Base-by-base conservation (phyloP, 306 rosid genomes). In the Oemleria cerasiformis region DNA sequence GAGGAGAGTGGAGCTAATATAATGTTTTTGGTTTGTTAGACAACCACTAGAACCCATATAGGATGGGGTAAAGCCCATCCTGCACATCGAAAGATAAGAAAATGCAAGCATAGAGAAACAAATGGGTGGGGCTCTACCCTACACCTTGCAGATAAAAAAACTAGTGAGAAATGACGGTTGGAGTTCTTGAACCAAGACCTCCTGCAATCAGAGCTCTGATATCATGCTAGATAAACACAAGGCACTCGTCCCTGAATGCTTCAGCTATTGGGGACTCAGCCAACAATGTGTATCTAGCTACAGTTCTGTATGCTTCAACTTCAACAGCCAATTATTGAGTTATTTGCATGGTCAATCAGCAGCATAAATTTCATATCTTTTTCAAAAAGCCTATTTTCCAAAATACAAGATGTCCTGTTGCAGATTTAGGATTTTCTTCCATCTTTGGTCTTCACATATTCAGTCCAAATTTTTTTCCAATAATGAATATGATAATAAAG, bases 361-460 rank as follows among this genome's bases (percentile, higher is more conserved):
- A 45, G 56, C 70, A 45, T 47, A 39, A 65, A 16, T 7, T 19
- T 19, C 51, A 63, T 43, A 20, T 64, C 19, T 42, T n/a, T 64
- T 42, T 11, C 12, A 2, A 64, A 42, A 10, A 41, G 13, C 13
- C 23, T 64, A 21, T 65, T 42, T 4, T 23, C 14, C 38, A 63
- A 63, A 45, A 45, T 12, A 45, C 49, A 45, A 12, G 36, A 30
- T 30, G 2, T 30, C 36, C 36, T 30, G 36, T 30, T 30, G 2
- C 36, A 30, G 36, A 30, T 49, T 43, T 6, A 53, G 49, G 71
- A 65, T 44, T 78, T 68, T 23, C 47, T 87, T 77, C 16, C 77
- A 13, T 77, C 8, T 49, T 65, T 44, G 6, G 8, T 74, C 72
- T 67, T 58, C 17, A 49, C 25, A 44, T 61, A 38, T 44, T 42